These are phyloP conservation scores for Syzygium syzygioides DNA, from an alignment of 441 rosid species.

Conservation along the genomic window DNA sequence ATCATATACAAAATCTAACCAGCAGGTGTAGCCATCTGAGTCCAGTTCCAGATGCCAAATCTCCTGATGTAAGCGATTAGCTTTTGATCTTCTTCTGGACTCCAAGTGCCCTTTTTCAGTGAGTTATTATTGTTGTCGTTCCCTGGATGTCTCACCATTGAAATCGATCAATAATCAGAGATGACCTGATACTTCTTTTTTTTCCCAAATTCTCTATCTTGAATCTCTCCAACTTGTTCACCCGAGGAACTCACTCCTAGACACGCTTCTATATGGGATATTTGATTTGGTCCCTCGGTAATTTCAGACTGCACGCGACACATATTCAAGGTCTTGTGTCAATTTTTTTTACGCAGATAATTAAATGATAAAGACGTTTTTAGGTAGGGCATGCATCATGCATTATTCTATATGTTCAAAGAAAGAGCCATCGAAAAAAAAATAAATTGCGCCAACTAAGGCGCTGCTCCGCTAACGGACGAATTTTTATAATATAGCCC, in stretches of 20 bases:
- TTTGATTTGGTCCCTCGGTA: neutral
- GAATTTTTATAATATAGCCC: neutral
- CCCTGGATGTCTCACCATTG: neutral
- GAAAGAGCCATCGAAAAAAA: neutral
- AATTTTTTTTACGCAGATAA: neutral
- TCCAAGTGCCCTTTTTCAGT: neutral
- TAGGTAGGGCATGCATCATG: neutral
- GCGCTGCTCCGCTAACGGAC: neutral
- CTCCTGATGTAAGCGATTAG: neutral
- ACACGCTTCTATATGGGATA: neutral
- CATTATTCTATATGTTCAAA: neutral
- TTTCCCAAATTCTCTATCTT: neutral
- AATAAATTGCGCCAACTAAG: neutral
- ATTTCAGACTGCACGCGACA: neutral
- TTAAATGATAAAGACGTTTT: neutral
- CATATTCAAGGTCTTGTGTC: neutral
- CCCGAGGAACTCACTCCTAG: neutral
- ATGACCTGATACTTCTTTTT: neutral
- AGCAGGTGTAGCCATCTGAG: neutral
- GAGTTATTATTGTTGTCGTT: neutral
- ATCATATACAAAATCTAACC: neutral
- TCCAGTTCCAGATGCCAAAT: conserved; percentile 8
- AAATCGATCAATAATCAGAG: neutral
- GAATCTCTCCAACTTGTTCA: neutral
- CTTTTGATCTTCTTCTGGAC: conserved; percentile 6